Evolutionary conservation across 331 rosid species (phyloP), one percentile per base, ranked within the genome.

Genomic region (Ulmus americana): DNA sequence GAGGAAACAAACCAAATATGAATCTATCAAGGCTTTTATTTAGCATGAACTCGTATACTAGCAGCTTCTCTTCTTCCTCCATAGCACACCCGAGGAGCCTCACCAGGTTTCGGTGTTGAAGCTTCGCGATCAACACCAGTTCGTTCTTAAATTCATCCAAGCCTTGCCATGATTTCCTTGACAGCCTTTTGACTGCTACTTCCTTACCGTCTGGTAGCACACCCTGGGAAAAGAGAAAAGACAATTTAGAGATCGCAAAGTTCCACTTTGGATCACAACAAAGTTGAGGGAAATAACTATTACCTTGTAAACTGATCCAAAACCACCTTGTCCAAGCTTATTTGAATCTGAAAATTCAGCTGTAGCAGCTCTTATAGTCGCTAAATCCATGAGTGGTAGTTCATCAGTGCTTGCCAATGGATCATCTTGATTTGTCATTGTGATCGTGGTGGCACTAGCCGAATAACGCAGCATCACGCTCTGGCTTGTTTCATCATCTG

Each of bases 261-360:
- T 4, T 49, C n/a, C 0, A 20, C 22, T 10, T 7, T 64, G 45
- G 39, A 45, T n/a, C 47, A 39, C 59, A 55, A 39, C 1, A 38
- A 45, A 61, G 7, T 38, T n/a, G 39, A 22, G 15, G 46, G 55
- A 45, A 11, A 42, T 64, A 6, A 6, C 10, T 11, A 41, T 11
- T 66, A 80, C 85, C 88, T 77, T 80, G 63, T 57, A 80, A 73
- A 83, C 88, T 0, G 55, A 22, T 20, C 69, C 66, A 64, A 80
- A 83, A 3, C 88, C 85, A 56, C 88, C 85, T 77, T 83, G 74
- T 18, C 85, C 88, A 28, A 83, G 65, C 76, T 61, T 66, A 61
- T 80, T 59, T 14, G 52, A 54, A 58, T 68, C 75, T 55, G 65
- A 55, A 35, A 63, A 55, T 39, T 57, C 40, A 68, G 69, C 44